These are phyloP conservation scores for Lyophyllum shimeji DNA, from an alignment of 768 basidiomycete genomes.

Conservation along the genomic window DNA sequence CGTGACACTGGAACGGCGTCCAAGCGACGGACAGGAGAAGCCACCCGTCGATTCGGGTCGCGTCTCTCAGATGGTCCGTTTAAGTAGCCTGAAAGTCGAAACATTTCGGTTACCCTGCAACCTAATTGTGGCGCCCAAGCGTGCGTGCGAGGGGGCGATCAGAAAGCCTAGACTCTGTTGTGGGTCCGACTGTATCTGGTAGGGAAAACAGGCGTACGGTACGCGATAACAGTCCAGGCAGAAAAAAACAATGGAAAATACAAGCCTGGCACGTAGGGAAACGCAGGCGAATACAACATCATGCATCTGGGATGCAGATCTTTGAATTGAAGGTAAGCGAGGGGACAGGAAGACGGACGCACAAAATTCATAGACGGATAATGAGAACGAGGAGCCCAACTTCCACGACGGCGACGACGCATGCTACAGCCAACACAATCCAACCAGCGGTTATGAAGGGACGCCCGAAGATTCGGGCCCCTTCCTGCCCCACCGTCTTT, in stretches of 20 bases:
- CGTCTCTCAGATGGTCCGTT: background rate
- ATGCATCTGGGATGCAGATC: too few species aligned
- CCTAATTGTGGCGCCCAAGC: background rate
- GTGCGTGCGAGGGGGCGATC: background rate
- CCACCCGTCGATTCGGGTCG: background rate
- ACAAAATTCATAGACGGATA: constrained; percentile 26
- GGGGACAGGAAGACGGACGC: background rate
- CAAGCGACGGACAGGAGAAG: too few species aligned
- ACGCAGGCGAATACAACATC: too few species aligned
- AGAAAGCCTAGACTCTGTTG: background rate
- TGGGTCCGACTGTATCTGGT: background rate
- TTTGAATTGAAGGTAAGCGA: background rate
- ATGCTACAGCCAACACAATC: constrained; percentile 60
- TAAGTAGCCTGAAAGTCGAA: background rate
- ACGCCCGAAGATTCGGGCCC: constrained; percentile 65
- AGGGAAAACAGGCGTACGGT: background rate
- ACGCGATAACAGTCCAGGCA: background rate
- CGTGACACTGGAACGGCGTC: too few species aligned
- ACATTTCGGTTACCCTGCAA: background rate
- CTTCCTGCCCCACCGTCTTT: constrained; percentile 60
- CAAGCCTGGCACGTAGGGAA: background rate
- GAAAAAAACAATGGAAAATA: background rate
- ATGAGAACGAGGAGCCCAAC: constrained; percentile 66
- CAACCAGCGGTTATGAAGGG: constrained; percentile 84
- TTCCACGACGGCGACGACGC: constrained; percentile 63